Evolutionary conservation across 176 grass and related monocot species (phyloP).

Genomic region (Aegilops speltoides): DNA sequence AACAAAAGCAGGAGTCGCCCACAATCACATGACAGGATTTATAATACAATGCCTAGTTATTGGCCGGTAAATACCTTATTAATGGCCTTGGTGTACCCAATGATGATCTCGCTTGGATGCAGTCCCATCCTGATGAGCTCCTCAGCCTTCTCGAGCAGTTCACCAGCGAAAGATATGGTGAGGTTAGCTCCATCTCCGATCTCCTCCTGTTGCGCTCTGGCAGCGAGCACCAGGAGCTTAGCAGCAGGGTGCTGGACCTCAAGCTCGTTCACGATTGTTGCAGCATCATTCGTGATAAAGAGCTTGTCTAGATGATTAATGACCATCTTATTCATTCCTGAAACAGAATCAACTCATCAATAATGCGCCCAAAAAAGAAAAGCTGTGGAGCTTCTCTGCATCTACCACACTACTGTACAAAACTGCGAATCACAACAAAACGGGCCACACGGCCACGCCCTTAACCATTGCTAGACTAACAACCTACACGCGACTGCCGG

Average conservation of each 20-base stretch:
- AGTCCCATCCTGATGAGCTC: constrained; percentile 97
- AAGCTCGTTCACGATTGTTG: constrained; percentile 84
- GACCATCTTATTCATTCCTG: constrained; percentile 99
- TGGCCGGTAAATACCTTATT: constrained; percentile 57
- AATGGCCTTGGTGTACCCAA: constrained; percentile 85
- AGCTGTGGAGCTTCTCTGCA: not conserved
- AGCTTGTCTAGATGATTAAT: constrained; percentile 93
- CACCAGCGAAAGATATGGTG: constrained; percentile 86
- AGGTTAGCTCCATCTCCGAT: constrained; percentile 93
- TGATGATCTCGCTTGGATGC: constrained; percentile 96
- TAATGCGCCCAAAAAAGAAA: not conserved
- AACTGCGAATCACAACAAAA: too few relatives aligned
- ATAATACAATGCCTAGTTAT: not conserved
- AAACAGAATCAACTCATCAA: not conserved
- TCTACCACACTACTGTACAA: not conserved
- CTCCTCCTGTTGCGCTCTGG: constrained; percentile 86
- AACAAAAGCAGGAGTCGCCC: constrained; percentile 4
- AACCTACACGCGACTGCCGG: not conserved
- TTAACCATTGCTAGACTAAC: not conserved
- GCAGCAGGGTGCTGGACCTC: constrained; percentile 92
- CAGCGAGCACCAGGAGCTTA: constrained; percentile 80
- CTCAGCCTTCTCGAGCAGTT: constrained; percentile 88
- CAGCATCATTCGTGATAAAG: constrained; percentile 80
- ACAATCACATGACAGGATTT: not conserved
- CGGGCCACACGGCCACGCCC: not conserved